Percentiles rank a stretch among this genome's conserved stretches.
Conservation (phyloP, 306 rosid genomes). For the Medicago truncatula region DNA sequence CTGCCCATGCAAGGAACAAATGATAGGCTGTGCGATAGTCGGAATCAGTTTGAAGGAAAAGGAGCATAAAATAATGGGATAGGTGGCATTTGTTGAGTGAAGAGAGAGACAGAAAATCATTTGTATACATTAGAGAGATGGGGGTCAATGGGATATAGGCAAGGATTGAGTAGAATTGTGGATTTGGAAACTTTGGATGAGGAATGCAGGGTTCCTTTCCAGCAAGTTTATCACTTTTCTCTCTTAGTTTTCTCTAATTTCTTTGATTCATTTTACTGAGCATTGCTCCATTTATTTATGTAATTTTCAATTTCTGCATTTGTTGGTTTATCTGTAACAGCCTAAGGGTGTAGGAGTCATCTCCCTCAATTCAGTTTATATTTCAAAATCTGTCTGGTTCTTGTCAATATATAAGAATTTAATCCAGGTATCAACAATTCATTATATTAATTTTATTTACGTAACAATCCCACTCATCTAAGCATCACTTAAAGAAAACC, state of each 20-base stretch:
- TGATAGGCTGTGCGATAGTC: neutral
- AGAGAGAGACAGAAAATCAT: no score
- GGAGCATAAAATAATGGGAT: neutral
- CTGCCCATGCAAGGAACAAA: neutral
- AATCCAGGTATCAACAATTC: conserved; percentile 28
- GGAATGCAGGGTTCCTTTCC: no score
- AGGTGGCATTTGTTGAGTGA: no score
- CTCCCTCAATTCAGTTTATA: neutral
- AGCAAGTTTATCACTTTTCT: no score
- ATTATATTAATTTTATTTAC: conserved; percentile 8
- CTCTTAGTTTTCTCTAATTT: no score
- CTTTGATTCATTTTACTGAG: no score
- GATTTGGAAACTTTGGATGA: no score
- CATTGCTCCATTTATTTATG: neutral
- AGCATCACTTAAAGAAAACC: conserved; percentile 18
- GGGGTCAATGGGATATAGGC: neutral
- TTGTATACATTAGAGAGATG: no score
- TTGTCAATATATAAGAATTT: neutral
- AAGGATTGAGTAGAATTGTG: no score
- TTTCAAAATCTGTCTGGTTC: neutral
- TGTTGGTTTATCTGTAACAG: neutral
- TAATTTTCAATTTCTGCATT: no score
- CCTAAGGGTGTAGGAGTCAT: neutral
- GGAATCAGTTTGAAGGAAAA: no score
- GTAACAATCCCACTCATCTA: neutral